These are phyloP conservation scores for Cercospora janseana DNA, from an alignment of 2,329 filamentous ascomycete species.

Conservation along the genomic window DNA sequence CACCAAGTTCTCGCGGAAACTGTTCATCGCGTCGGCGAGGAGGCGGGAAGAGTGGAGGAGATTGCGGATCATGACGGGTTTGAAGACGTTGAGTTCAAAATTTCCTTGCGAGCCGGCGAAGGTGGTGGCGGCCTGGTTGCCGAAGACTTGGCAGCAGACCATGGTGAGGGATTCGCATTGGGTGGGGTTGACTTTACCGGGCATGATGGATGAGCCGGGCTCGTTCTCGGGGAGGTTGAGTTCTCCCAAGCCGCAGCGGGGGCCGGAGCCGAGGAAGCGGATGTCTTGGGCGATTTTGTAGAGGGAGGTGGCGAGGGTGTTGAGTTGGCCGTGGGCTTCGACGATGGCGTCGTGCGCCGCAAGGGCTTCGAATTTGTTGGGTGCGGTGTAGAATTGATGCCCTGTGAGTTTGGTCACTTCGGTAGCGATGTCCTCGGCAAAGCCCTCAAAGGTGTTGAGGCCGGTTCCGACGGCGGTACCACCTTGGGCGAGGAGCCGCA, in stretches of 20 bases:
- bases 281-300: slow-evolving; percentile 99
- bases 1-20: slow-evolving; percentile 92
- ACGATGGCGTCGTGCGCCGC: slow-evolving; percentile 95
- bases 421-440: slow-evolving; percentile 86
- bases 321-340: slow-evolving; percentile 88
- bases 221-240: slow-evolving; percentile 95
- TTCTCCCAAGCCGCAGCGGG: slow-evolving; percentile 92
- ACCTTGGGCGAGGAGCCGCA: slow-evolving; percentile 86
- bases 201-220: slow-evolving; percentile 97
- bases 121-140: slow-evolving; percentile 89
- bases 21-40: slow-evolving; percentile 86
- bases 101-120: slow-evolving; percentile 96
- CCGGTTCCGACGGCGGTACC: slow-evolving; percentile 96
- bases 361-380: slow-evolving; percentile 98
- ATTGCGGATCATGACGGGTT: slow-evolving; percentile 93
- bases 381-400: slow-evolving; percentile 89
- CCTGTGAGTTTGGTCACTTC: slow-evolving; percentile 93
- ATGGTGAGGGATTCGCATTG: slow-evolving; percentile 98
- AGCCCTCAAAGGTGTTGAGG: slow-evolving; percentile 95
- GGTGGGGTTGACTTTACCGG: slow-evolving; percentile 98
- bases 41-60: slow-evolving; percentile 88
- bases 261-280: slow-evolving; percentile 92
- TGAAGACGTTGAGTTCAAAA: slow-evolving; percentile 99
- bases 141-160: slow-evolving; percentile 96
- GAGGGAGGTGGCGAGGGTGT: slow-evolving; percentile 85